Evolutionary conservation across 192 early-diverging fungal genomes (phyloP), one percentile per base, ranked within the genome.

Genomic region (Linnemannia schmuckeri): DNA sequence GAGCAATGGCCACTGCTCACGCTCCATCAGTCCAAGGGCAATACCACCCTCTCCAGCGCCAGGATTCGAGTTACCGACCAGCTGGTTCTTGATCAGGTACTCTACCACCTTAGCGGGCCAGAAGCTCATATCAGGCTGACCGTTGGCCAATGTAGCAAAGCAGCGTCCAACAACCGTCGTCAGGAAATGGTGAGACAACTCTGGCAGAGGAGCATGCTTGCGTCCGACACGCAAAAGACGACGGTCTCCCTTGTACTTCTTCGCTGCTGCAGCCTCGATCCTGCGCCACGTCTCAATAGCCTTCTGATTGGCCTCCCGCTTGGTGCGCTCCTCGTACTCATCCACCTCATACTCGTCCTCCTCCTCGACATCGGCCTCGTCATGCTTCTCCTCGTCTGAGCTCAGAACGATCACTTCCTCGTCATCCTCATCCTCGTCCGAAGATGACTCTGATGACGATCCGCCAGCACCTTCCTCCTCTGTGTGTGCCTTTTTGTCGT

Each of bases 1-100:
- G 18, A 91, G 52, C 6, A 91, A 42, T 20, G 78, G 52, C 91
- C 91, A 91, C 70, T 84, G 85, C 63, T 90, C 80, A 27, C 88
- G 86, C 69, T 90, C 87, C 86, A 91, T 79, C 6, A 91, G 68
- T 13, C 74, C 81, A 52, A 77, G 44, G 10, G 88, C 79, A 42
- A 91, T 68, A 35, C 91, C 91, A 0, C 73, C 75, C 66, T 89
- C 72, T 2, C 87, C 85, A 68, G 85, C 79, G 4, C 85, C 85
- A 20, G 85, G 85, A 70, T 87, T 87, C 15, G 85, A 76, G 54
- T 87, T 87, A 27, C 85, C 85, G 18, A 87, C 79, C 17, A 81
- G 57, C 76, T 87, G 85, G 46, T 87, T 88, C 74, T 87, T 72
- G 42, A 90, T 75, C 17, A 91, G 42, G 57, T 79, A 91, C 37